Evolutionary conservation across 352 stramenopile genomes (phyloP).

Genomic region (Pythium coloratum): DNA sequence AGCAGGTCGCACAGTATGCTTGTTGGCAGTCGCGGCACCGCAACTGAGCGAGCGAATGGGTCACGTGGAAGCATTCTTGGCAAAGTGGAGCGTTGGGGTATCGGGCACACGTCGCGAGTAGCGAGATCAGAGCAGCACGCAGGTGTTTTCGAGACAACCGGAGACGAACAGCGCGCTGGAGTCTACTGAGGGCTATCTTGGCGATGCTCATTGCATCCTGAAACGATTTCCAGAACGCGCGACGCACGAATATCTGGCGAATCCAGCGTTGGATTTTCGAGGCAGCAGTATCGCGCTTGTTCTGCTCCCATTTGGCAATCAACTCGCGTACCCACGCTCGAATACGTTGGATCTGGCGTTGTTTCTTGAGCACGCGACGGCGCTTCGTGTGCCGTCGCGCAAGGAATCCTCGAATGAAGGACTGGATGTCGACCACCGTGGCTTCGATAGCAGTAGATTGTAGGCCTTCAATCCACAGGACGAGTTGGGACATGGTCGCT

Average conservation of each 20-base stretch:
- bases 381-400: conserved; percentile 22
- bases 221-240: conserved; percentile 29
- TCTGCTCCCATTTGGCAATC: conserved; percentile 21
- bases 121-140: conserved; percentile 11
- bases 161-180: conserved; percentile 21
- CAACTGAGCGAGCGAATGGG: conserved; percentile 26
- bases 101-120: conserved; percentile 20
- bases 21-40: conserved; percentile 36
- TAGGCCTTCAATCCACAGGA: conserved; percentile 23
- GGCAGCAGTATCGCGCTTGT: conserved; percentile 22
- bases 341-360: conserved; percentile 24
- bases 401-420: conserved; percentile 25
- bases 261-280: conserved; percentile 33
- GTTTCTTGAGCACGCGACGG: conserved; percentile 20
- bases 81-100: conserved; percentile 42
- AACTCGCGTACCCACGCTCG: conserved; percentile 31
- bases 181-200: conserved; percentile 4
- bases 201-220: conserved; percentile 12
- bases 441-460: conserved; percentile 9
- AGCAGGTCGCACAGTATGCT: conserved; percentile 32
- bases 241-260: conserved; percentile 13
- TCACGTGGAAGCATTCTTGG: conserved; percentile 31
- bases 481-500: conserved; percentile 15
- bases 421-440: conserved; percentile 24
- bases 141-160: conserved; percentile 16